Evolutionary conservation across 257 asterid species (phyloP).

Genomic region (Marsdenia floribunda): DNA sequence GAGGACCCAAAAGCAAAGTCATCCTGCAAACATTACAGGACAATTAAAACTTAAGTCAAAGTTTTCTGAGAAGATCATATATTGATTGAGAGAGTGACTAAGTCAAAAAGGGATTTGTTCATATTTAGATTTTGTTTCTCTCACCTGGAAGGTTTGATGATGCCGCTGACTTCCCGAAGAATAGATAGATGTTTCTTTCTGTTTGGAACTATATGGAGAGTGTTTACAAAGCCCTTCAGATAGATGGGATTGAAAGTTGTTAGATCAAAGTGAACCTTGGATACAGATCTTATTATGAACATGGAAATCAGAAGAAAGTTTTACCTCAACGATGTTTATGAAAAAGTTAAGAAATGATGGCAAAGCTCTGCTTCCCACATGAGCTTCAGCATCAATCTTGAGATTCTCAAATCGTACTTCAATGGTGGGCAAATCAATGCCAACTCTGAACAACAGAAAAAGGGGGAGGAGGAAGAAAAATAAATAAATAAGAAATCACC

Average conservation of each 20-base stretch:
- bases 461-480: not conserved
- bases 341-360: conserved; percentile 50
- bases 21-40: conserved; percentile 21
- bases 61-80: conserved; percentile 3
- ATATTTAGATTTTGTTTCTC: not conserved
- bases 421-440: conserved; percentile 58
- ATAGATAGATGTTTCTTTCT: conserved; percentile 43
- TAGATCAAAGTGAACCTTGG: not conserved
- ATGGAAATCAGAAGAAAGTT: too few relatives aligned
- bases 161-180: conserved; percentile 54
- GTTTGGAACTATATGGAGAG: conserved; percentile 41
- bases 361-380: conserved; percentile 45
- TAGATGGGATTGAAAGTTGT: not conserved
- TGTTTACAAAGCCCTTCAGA: conserved; percentile 19
- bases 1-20: conserved; percentile 73
- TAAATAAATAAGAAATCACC: not conserved
- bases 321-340: conserved; percentile 51
- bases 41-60: too few relatives aligned
- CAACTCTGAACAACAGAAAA: conserved; percentile 39
- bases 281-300: too few relatives aligned
- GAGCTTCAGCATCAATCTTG: conserved; percentile 53
- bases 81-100: not conserved
- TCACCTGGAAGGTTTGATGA: conserved; percentile 55
- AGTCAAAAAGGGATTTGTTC: not conserved
- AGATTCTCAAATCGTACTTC: conserved; percentile 70